A percentile compares a stretch with the other conserved stretches of the same genome.
phyloP scores from a whole-genome alignment of 495 filamentous ascomycete species.

The Hyaloscypha variabilis region DNA sequence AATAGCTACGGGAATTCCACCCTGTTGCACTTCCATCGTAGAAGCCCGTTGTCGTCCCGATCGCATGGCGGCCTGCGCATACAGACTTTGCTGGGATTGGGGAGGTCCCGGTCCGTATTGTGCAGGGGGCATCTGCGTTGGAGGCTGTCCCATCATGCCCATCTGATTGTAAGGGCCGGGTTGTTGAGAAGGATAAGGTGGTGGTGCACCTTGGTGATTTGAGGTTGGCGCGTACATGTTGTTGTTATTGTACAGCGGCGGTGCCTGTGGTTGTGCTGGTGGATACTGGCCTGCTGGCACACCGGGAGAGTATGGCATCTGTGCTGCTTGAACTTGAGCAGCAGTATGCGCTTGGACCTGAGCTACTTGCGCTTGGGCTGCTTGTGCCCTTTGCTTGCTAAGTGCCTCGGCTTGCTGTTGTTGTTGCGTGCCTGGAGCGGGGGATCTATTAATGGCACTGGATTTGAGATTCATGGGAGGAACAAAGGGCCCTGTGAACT shows the following conservation, averaged over 20 bases:
- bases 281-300: slow-evolving; percentile 42
- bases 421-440: slow-evolving; percentile 95
- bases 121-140: slow-evolving; percentile 60
- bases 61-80: slow-evolving; percentile 81
- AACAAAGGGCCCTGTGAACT: slow-evolving; percentile 93
- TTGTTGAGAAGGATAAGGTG: slow-evolving; percentile 73
- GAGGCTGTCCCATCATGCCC: slow-evolving; percentile 64
- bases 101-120: slow-evolving; percentile 54
- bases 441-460: slow-evolving; percentile 78
- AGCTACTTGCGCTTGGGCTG: slow-evolving; percentile 60
- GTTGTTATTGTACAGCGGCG: slow-evolving; percentile 74
- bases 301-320: slow-evolving; percentile 25
- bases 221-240: slow-evolving; percentile 76
- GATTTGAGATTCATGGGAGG: slow-evolving; percentile 97
- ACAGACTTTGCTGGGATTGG: slow-evolving; percentile 63
- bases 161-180: slow-evolving; percentile 74
- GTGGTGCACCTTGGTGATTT: slow-evolving; percentile 66
- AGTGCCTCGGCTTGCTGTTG: slow-evolving; percentile 92
- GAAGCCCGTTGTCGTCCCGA: slow-evolving; percentile 88
- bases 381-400: slow-evolving; percentile 79
- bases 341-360: slow-evolving; percentile 44
- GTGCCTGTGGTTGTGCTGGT: slow-evolving; percentile 45
- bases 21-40: slow-evolving; percentile 92
- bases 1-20: slow-evolving; percentile 88
- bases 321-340: slow-evolving; percentile 24